Conservation (phyloP, 768 basidiomycete genomes). For the Fomitopsis serialis region DNA sequence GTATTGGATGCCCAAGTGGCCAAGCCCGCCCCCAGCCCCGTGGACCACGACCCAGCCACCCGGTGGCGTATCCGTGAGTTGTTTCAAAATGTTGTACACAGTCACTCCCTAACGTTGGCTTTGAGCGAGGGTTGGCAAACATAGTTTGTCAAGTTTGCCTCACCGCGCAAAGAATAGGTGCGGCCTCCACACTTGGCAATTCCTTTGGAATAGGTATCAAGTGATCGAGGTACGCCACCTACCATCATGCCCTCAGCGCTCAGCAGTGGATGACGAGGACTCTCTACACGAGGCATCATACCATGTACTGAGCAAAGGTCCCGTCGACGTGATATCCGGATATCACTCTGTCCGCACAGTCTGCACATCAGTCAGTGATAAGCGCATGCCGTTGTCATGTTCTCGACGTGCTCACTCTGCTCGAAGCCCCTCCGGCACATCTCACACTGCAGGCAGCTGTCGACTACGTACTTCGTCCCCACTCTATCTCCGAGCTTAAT, state of each 20-base stretch:
- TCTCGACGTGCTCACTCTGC: conserved; percentile 50
- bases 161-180: conserved; percentile 71
- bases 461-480: conserved; percentile 71
- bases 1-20: conserved; percentile 74
- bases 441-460: conserved; percentile 66
- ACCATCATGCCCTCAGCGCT: not conserved
- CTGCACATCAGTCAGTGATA: conserved; percentile 20
- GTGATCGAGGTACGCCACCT: conserved; percentile 55
- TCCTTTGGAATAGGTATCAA: conserved; percentile 73
- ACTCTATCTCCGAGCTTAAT: conserved; percentile 72
- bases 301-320: conserved; percentile 63
- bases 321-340: conserved; percentile 71
- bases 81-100: conserved; percentile 74
- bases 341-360: conserved; percentile 49
- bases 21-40: conserved; percentile 74
- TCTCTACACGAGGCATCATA: not conserved
- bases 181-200: conserved; percentile 56
- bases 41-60: conserved; percentile 74
- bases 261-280: not conserved
- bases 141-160: too few species aligned
- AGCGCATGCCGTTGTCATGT: not conserved
- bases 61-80: conserved; percentile 49
- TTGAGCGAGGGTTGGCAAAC: not conserved
- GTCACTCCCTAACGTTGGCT: conserved; percentile 53
- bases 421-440: conserved; percentile 62